Evolutionary conservation across 164 flowering plant genomes (phyloP).

Genomic region (Dillenia turbinata): DNA sequence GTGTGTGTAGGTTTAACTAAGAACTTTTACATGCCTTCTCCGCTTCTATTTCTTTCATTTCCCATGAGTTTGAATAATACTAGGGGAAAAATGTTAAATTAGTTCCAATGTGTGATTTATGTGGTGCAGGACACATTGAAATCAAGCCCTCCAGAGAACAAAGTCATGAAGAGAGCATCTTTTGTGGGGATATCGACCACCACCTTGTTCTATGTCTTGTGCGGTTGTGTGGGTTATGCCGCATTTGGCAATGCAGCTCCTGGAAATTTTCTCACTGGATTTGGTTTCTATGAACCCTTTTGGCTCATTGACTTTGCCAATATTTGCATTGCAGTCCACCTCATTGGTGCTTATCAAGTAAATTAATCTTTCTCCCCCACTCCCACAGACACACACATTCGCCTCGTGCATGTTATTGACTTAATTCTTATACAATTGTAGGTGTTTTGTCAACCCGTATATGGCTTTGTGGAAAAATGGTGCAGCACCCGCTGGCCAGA

Average conservation of each 20-base stretch:
- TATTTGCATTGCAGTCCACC: constrained; percentile 52
- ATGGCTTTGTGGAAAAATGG: constrained; percentile 43
- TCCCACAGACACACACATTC: too few species aligned
- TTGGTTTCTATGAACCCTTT: constrained; percentile 78
- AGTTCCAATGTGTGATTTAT: too few species aligned
- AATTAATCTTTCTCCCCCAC: neutral
- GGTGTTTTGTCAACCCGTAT: constrained; percentile 83
- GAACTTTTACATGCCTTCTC: too few species aligned
- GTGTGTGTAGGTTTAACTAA: too few species aligned
- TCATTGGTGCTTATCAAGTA: constrained; percentile 81
- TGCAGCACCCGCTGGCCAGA: constrained; percentile 47
- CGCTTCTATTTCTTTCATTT: too few species aligned
- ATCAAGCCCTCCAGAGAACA: constrained; percentile 57
- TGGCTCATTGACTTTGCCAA: constrained; percentile 80
- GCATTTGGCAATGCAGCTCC: constrained; percentile 84
- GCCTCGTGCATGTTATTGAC: too few species aligned
- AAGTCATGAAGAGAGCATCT: constrained; percentile 60
- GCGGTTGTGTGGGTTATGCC: constrained; percentile 66
- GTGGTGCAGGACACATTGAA: constrained; percentile 54
- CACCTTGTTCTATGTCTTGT: constrained; percentile 53
- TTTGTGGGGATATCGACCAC: constrained; percentile 34
- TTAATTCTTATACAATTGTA: constrained; percentile 1
- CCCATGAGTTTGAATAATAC: too few species aligned
- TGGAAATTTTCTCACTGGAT: constrained; percentile 76
- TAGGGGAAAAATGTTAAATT: too few species aligned